These are phyloP conservation scores for Penicillium sp. DNA, from an alignment of 2,329 filamentous ascomycete genomes.

Conservation along the genomic window DNA sequence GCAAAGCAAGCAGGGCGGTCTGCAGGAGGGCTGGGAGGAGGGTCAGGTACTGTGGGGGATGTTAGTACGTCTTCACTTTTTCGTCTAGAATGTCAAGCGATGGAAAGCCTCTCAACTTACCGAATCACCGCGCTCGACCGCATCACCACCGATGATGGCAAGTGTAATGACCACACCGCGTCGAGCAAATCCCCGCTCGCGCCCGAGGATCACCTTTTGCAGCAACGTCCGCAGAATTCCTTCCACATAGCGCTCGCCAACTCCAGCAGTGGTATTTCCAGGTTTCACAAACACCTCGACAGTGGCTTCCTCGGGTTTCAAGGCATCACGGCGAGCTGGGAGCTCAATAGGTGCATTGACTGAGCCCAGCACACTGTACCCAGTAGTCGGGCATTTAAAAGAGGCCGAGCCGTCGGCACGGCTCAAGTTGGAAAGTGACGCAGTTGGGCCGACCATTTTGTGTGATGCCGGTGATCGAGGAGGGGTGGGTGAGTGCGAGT, in stretches of 20 bases:
- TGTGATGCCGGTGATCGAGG: not conserved
- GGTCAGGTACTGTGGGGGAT: slow-evolving; percentile 67
- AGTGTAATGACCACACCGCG: slow-evolving; percentile 50
- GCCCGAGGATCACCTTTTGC: slow-evolving; percentile 46
- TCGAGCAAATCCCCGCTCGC: slow-evolving; percentile 47
- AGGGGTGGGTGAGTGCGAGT: not conserved
- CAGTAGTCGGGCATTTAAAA: slow-evolving; percentile 51
- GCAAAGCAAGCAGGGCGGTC: slow-evolving; percentile 73
- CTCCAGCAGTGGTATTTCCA: slow-evolving; percentile 81
- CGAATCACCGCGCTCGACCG: slow-evolving; percentile 42
- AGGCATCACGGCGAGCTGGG: slow-evolving; percentile 71
- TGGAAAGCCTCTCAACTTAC: slow-evolving; percentile 30
- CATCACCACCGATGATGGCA: slow-evolving; percentile 44
- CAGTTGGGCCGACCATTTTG: slow-evolving; percentile 43
- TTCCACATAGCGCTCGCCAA: slow-evolving; percentile 81
- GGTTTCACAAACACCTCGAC: slow-evolving; percentile 90
- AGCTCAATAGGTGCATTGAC: slow-evolving; percentile 95
- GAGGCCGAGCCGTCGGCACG: slow-evolving; percentile 48
- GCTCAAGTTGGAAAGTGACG: slow-evolving; percentile 38
- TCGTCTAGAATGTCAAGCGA: not conserved
- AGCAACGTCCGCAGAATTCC: slow-evolving; percentile 48
- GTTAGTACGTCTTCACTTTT: slow-evolving; percentile 10
- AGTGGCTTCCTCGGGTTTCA: slow-evolving; percentile 86
- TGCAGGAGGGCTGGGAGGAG: slow-evolving; percentile 83
- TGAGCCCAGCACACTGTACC: slow-evolving; percentile 79